These are phyloP conservation scores for Monilinia fructigena DNA, from an alignment of 2,329 filamentous ascomycete genomes.

Conservation along the genomic window DNA sequence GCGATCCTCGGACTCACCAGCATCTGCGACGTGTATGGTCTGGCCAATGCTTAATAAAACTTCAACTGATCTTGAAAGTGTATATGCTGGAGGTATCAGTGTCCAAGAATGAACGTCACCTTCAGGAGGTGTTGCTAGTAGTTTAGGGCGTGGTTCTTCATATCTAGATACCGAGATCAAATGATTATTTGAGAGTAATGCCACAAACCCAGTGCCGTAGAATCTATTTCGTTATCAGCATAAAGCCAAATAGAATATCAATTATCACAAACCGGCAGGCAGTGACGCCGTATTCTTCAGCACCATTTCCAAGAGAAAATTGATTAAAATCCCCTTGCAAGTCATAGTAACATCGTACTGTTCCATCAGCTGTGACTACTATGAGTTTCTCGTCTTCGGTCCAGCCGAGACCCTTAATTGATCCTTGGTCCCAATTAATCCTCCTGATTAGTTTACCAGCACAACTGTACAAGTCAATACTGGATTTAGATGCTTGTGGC, in stretches of 20 bases:
- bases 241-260: neutral
- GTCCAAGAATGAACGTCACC: constrained; percentile 85
- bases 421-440: constrained; percentile 88
- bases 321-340: constrained; percentile 94
- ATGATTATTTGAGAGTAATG: constrained; percentile 82
- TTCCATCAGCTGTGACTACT: constrained; percentile 85
- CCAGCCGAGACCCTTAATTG: constrained; percentile 89
- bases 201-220: constrained; percentile 90
- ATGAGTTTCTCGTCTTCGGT: constrained; percentile 92
- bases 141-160: constrained; percentile 82
- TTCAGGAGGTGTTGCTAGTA: constrained; percentile 73
- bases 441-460: constrained; percentile 83
- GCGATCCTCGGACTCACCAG: constrained; percentile 85
- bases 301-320: constrained; percentile 85
- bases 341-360: constrained; percentile 81
- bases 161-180: constrained; percentile 87
- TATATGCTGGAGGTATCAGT: constrained; percentile 82
- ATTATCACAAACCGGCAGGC: constrained; percentile 61
- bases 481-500: constrained; percentile 69
- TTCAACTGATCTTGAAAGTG: constrained; percentile 89
- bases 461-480: constrained; percentile 92
- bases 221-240: constrained; percentile 51
- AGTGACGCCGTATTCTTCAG: constrained; percentile 82
- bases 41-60: constrained; percentile 80
- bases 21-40: constrained; percentile 84